phyloP scores from a whole-genome alignment of 441 rosid genomes.

The Pelargonium fulgidum region DNA sequence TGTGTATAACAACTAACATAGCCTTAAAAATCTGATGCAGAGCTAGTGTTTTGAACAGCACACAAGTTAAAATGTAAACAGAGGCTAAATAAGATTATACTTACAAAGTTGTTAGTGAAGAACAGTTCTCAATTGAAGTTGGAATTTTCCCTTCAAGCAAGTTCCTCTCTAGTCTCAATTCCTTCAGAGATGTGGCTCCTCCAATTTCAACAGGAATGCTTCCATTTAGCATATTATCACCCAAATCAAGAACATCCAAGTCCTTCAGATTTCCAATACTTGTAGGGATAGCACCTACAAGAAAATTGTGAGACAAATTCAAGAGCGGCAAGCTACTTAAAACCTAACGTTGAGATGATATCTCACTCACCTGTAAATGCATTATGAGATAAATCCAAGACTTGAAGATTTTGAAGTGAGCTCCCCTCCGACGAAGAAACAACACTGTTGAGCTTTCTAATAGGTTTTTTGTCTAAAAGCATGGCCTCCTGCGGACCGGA shows the following conservation, averaged over 20 bases:
- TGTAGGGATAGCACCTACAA: slow-evolving; percentile 38
- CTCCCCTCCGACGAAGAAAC: slow-evolving; percentile 17
- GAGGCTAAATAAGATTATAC: slow-evolving; percentile 18
- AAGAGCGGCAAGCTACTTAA: slow-evolving; percentile 36
- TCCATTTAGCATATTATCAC: slow-evolving; percentile 47
- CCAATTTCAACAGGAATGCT: slow-evolving; percentile 48
- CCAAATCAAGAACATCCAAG: slow-evolving; percentile 46
- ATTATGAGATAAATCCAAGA: slow-evolving; percentile 51
- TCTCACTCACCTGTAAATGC: slow-evolving; percentile 43
- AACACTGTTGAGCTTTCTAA: slow-evolving; percentile 17
- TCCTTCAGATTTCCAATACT: slow-evolving; percentile 41
- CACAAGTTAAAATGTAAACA: neutral
- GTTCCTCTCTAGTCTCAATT: slow-evolving; percentile 45
- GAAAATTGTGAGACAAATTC: slow-evolving; percentile 46
- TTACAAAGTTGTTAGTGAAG: slow-evolving; percentile 46
- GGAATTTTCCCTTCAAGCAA: slow-evolving; percentile 45
- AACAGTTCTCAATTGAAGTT: slow-evolving; percentile 44
- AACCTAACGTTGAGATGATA: slow-evolving; percentile 31
- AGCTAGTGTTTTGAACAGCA: neutral
- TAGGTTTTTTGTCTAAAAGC: slow-evolving; percentile 30
- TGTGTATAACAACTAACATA: neutral
- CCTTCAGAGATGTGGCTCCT: slow-evolving; percentile 46
- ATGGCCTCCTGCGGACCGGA: slow-evolving; percentile 33
- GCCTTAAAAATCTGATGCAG: neutral
- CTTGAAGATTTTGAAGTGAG: slow-evolving; percentile 43